Evolutionary conservation across 176 grass and related monocot genomes (phyloP).

Genomic region (Melocanna baccifera): DNA sequence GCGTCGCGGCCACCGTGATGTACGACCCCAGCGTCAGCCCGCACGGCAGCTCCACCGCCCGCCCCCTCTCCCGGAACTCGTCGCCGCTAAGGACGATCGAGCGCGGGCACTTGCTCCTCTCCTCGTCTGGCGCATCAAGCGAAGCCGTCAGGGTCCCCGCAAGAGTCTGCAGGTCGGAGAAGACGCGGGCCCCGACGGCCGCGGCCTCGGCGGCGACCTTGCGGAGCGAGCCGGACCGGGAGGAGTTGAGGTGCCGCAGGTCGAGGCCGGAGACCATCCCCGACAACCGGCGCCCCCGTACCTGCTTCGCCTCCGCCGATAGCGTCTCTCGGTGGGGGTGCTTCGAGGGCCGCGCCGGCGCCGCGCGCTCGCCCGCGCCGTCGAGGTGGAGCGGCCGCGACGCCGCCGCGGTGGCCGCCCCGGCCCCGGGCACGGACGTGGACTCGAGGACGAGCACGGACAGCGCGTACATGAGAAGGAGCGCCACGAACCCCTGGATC

Average conservation of each 20-base stretch:
- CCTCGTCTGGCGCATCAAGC: not conserved
- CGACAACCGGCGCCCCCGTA: not conserved
- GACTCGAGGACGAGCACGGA: slow-evolving; percentile 48
- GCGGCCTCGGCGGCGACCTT: slow-evolving; percentile 65
- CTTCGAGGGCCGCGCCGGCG: slow-evolving; percentile 37
- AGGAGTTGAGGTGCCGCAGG: slow-evolving; percentile 53
- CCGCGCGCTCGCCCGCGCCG: not conserved
- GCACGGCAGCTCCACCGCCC: slow-evolving; percentile 73
- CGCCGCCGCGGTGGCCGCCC: not conserved
- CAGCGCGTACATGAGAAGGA: slow-evolving; percentile 47
- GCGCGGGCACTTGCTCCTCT: slow-evolving; percentile 66
- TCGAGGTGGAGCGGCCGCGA: slow-evolving; percentile 32
- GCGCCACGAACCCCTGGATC: slow-evolving; percentile 42
- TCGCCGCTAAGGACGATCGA: slow-evolving; percentile 61
- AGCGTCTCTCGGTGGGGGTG: slow-evolving; percentile 36
- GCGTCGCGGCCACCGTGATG: slow-evolving; percentile 75
- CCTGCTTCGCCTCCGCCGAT: slow-evolving; percentile 10
- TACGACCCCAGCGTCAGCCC: slow-evolving; percentile 89
- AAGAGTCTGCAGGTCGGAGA: slow-evolving; percentile 43
- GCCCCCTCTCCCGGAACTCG: slow-evolving; percentile 55
- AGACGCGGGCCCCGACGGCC: slow-evolving; percentile 50
- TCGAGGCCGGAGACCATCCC: slow-evolving; percentile 61
- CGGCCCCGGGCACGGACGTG: slow-evolving; percentile 6
- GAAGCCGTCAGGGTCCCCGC: not conserved
- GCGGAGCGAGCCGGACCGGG: slow-evolving; percentile 50